Percentiles rank a stretch among this genome's conserved stretches.
phyloP scores from a whole-genome alignment of 495 filamentous ascomycete genomes.

The Penicillium maclennaniae region DNA sequence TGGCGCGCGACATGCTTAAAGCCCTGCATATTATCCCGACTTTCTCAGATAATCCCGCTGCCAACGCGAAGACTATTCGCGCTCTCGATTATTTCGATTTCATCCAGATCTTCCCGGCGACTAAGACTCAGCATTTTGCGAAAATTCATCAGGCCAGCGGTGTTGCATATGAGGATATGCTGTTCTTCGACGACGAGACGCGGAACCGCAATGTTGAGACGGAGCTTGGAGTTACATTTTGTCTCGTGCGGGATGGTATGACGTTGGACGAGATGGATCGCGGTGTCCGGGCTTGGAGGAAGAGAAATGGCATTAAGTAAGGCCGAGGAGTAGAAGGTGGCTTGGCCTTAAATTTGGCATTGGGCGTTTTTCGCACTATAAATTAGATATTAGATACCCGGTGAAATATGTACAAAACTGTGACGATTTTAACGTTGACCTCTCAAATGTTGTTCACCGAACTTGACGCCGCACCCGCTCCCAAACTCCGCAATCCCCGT shows the following conservation, averaged over 20 bases:
- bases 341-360: neutral
- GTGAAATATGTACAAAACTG: neutral
- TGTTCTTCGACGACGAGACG: conserved; percentile 95
- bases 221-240: conserved; percentile 75
- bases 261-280: conserved; percentile 73
- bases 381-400: neutral
- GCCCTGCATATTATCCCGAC: conserved; percentile 61
- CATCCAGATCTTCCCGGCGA: conserved; percentile 84
- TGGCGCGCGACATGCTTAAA: conserved; percentile 77
- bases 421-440: neutral
- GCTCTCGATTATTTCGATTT: conserved; percentile 76
- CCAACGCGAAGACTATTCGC: conserved; percentile 38
- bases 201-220: conserved; percentile 83
- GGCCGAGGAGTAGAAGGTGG: conserved; percentile 1
- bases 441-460: neutral
- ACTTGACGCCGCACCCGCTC: neutral
- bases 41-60: conserved; percentile 38
- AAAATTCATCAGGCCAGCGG: conserved; percentile 63
- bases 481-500: conserved; percentile 18
- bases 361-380: neutral
- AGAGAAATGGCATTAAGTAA: conserved; percentile 55
- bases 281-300: conserved; percentile 80
- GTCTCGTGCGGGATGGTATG: conserved; percentile 74
- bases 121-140: conserved; percentile 81
- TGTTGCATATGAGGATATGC: conserved; percentile 69